These are phyloP conservation scores for Maudiozyma bulderi DNA, from an alignment of 805 yeast genomes.

Conservation along the genomic window DNA sequence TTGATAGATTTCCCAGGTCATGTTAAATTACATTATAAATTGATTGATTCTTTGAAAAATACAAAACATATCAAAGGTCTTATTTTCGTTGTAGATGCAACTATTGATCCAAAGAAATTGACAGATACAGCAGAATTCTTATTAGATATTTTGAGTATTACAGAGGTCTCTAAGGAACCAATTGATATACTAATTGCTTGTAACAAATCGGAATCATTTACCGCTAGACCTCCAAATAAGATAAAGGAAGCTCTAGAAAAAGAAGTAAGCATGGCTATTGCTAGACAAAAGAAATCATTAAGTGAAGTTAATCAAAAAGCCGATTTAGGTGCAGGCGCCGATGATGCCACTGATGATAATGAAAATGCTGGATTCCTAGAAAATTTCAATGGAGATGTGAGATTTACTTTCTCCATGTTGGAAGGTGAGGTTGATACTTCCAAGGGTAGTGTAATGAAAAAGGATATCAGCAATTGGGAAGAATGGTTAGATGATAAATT, in stretches of 20 bases:
- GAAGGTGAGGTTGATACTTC: slow-evolving; percentile 66
- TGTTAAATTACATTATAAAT: slow-evolving; percentile 53
- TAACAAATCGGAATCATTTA: slow-evolving; percentile 80
- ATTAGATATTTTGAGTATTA: slow-evolving; percentile 46
- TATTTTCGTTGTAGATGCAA: slow-evolving; percentile 69
- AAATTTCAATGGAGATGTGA: slow-evolving; percentile 18
- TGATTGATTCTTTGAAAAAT: slow-evolving; percentile 38
- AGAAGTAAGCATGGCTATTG: slow-evolving; percentile 49
- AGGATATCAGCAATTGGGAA: slow-evolving; percentile 50
- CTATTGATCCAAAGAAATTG: slow-evolving; percentile 41
- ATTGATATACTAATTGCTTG: slow-evolving; percentile 69
- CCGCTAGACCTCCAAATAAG: slow-evolving; percentile 60
- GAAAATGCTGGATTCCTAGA: slow-evolving; percentile 29
- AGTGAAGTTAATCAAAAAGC: slow-evolving; percentile 34
- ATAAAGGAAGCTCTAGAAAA: slow-evolving; percentile 50
- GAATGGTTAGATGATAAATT: slow-evolving; percentile 61
- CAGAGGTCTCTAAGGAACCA: slow-evolving; percentile 56
- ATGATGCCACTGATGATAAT: slow-evolving; percentile 14
- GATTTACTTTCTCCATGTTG: slow-evolving; percentile 55
- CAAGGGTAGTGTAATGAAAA: slow-evolving; percentile 62
- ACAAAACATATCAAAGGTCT: slow-evolving; percentile 48
- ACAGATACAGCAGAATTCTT: slow-evolving; percentile 49
- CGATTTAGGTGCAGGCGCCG: slow-evolving; percentile 19
- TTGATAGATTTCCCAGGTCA: slow-evolving; percentile 88
- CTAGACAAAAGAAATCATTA: slow-evolving; percentile 35